Evolutionary conservation across 345 rosid species (phyloP).

Genomic region (Toxicodendron radicans): DNA sequence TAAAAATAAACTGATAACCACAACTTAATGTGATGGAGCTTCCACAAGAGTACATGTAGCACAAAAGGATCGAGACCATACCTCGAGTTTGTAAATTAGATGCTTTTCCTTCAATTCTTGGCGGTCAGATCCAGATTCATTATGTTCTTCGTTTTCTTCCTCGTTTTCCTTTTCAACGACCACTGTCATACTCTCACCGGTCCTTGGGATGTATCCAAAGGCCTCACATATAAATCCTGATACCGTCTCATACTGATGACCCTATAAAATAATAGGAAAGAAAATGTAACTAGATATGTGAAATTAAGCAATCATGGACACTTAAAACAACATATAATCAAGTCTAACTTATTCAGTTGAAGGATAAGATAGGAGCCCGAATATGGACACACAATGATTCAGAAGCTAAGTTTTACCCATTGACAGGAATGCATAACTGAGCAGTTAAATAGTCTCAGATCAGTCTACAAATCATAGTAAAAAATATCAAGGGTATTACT

Average conservation of each 20-base stretch:
- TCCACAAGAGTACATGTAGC: conserved; percentile 1
- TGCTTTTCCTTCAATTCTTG: conserved; percentile 68
- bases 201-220: conserved; percentile 96
- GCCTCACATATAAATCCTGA: conserved; percentile 96
- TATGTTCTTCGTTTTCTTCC: conserved; percentile 65
- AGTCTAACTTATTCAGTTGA: neutral
- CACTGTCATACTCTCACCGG: conserved; percentile 84
- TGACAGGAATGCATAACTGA: neutral
- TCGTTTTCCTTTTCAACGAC: conserved; percentile 74
- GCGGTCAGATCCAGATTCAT: conserved; percentile 63
- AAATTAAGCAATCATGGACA: neutral
- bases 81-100: conserved; percentile 87
- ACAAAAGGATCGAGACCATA: conserved; percentile 25
- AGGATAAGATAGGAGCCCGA: neutral
- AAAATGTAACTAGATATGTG: neutral
- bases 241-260: conserved; percentile 95
- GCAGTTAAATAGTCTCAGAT: neutral
- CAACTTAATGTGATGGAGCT: neutral
- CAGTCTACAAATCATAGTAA: neutral
- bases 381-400: no score
- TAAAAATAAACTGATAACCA: neutral
- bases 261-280: conserved; percentile 42
- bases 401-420: no score
- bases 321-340: neutral
- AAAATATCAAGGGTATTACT: no score